Evolutionary conservation across 2,329 filamentous ascomycete species (phyloP), one percentile per base, ranked within the genome.

Genomic region (Pseudonectria buxi): DNA sequence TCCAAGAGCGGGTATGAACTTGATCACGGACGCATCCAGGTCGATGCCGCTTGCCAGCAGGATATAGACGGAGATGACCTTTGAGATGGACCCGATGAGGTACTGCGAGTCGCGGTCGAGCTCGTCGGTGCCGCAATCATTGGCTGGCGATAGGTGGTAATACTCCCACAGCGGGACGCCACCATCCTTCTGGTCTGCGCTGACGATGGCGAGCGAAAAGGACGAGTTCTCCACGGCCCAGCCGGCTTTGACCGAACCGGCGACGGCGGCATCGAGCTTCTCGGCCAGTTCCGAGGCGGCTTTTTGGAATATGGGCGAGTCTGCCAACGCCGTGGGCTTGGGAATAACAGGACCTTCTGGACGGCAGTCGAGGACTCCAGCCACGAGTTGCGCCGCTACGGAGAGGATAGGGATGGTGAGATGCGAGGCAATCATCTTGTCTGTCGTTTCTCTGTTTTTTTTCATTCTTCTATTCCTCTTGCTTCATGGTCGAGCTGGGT

Each of bases 21-120:
- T 47, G 0, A 56, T 59, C 4, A 67, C 44, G 0, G 57, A 45
- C 1, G 48, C 44, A 18, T 63, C 55, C 1, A 62, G 22, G 22
- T 62, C 40, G 3, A 66, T 33, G 0, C 56, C 56, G 12, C 54
- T 59, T 28, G 58, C 58, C 3, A 68, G 34, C 12, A 67, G 32
- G 1, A 65, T 14, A 10, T 64, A 53, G 11, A 56, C 59, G 0
- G 65, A 58, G 16, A 68, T 46, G 0, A 63, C 52, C 13, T 68
- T 68, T 0, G 57, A 58, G 6, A 67, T 45, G 0, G 61, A 67
- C 0, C 62, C 65, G 24, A 68, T 56, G 4, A 67, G 49, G 27
- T 65, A 68, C 43, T 67, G 62, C 0, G 62, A 63, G 35, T 63
- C 47, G 1, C 55, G 49, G 14, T 56, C 41, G 1, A 64, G 26